Conservation (phyloP, 1,284 basidiomycete genomes). For the Boletus semigastroideus region DNA sequence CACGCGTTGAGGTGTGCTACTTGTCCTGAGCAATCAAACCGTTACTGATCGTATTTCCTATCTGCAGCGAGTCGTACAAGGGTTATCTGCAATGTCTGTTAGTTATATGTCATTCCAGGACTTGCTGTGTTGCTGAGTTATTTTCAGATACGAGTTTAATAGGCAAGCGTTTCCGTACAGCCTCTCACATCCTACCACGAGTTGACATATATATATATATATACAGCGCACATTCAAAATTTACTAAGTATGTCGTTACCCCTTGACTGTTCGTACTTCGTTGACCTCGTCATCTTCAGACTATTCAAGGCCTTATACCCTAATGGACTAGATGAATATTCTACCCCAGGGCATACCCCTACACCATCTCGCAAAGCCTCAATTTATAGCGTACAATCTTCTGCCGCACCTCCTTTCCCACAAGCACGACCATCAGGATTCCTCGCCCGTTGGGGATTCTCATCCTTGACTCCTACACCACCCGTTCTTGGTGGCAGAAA, state of each 20-base stretch:
- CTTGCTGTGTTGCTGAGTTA: slow-evolving; percentile 4
- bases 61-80: slow-evolving; percentile 66
- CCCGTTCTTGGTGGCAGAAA: slow-evolving; percentile 14
- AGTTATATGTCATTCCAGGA: slow-evolving; percentile 19
- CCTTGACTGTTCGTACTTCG: background rate
- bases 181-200: slow-evolving; percentile 8
- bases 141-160: slow-evolving; percentile 55
- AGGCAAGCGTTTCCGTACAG: slow-evolving; percentile 39
- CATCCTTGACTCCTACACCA: slow-evolving; percentile 21
- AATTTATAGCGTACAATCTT: slow-evolving; percentile 21
- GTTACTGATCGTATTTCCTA: background rate
- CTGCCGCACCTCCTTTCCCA: slow-evolving; percentile 23
- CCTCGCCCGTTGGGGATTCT: slow-evolving; percentile 36
- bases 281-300: slow-evolving; percentile 34
- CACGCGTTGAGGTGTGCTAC: slow-evolving; percentile 60
- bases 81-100: slow-evolving; percentile 78
- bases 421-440: slow-evolving; percentile 34
- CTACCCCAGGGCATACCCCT: slow-evolving; percentile 48
- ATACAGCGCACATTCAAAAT: slow-evolving; percentile 74
- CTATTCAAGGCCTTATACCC: slow-evolving; percentile 75
- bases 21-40: background rate
- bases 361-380: slow-evolving; percentile 42
- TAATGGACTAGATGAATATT: slow-evolving; percentile 54
- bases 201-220: slow-evolving; percentile 9
- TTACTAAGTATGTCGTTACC: slow-evolving; percentile 51